phyloP scores from a whole-genome alignment of 257 asterid genomes.

The Verbena officinalis region DNA sequence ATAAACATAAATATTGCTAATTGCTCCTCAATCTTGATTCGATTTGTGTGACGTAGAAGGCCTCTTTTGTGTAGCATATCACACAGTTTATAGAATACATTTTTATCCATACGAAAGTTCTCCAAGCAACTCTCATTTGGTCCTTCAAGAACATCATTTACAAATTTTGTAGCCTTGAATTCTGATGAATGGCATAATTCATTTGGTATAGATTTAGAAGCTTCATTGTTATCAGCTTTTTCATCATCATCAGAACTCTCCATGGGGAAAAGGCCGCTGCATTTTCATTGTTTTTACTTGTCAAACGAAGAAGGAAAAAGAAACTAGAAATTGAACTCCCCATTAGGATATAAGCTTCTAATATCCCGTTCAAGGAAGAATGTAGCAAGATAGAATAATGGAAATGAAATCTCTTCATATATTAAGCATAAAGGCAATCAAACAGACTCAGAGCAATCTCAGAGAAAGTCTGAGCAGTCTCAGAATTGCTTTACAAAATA shows the following conservation, averaged over 20 bases:
- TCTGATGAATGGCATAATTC: conserved; percentile 29
- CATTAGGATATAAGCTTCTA: neutral
- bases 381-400: neutral
- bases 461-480: neutral
- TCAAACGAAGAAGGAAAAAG: conserved; percentile 3
- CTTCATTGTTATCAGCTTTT: conserved; percentile 30
- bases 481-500: neutral
- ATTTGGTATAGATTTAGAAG: conserved; percentile 24
- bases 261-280: conserved; percentile 35
- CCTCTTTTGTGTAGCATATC: conserved; percentile 43
- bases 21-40: conserved; percentile 54
- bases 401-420: neutral
- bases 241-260: conserved; percentile 46
- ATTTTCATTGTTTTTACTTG: conserved; percentile 13
- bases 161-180: conserved; percentile 37
- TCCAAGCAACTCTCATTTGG: conserved; percentile 43
- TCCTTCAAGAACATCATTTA: conserved; percentile 46
- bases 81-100: conserved; percentile 39
- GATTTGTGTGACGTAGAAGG: conserved; percentile 47
- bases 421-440: neutral
- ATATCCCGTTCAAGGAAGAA: too few relatives aligned
- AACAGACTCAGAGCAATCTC: neutral
- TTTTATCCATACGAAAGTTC: conserved; percentile 52
- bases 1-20: conserved; percentile 51
- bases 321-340: neutral